Conservation (phyloP, 129 eudicot genomes). For the Rutidosis leptorrhynchoides region DNA sequence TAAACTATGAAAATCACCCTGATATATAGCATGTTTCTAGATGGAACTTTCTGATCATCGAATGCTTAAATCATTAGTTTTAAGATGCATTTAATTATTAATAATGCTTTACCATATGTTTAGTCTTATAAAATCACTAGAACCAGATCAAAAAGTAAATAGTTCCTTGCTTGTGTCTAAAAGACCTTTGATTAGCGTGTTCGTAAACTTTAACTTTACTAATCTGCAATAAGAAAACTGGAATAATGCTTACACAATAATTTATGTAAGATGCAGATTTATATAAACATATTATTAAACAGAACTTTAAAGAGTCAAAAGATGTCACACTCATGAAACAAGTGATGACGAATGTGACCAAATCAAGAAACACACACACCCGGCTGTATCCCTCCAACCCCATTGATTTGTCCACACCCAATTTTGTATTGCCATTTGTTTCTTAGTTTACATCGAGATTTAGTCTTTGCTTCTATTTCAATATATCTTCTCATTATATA, state of each 20-base stretch:
- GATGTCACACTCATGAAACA: constrained; percentile 16
- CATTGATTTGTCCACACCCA: constrained; percentile 37
- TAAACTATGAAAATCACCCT: not conserved
- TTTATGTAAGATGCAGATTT: no score
- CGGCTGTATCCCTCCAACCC: constrained; percentile 20
- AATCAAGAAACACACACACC: constrained; percentile 23
- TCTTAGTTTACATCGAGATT: constrained; percentile 62
- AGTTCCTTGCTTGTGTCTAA: not conserved
- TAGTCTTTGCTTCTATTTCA: constrained; percentile 23
- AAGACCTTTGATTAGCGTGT: not conserved
- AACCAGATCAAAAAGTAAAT: not conserved
- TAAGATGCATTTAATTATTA: no score
- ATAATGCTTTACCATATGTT: not conserved
- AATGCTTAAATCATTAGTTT: not conserved
- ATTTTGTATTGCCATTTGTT: constrained; percentile 48
- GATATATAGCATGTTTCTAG: not conserved
- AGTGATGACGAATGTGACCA: constrained; percentile 9
- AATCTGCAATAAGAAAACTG: not conserved
- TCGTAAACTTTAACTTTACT: not conserved
- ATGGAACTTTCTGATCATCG: not conserved
- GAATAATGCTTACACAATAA: not conserved
- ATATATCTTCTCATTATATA: constrained; percentile 28
- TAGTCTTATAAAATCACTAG: not conserved
- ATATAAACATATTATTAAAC: no score
- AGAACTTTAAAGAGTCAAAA: not conserved